These are phyloP conservation scores for Leptodermis oblonga DNA, from an alignment of 257 asterid species.

Conservation along the genomic window DNA sequence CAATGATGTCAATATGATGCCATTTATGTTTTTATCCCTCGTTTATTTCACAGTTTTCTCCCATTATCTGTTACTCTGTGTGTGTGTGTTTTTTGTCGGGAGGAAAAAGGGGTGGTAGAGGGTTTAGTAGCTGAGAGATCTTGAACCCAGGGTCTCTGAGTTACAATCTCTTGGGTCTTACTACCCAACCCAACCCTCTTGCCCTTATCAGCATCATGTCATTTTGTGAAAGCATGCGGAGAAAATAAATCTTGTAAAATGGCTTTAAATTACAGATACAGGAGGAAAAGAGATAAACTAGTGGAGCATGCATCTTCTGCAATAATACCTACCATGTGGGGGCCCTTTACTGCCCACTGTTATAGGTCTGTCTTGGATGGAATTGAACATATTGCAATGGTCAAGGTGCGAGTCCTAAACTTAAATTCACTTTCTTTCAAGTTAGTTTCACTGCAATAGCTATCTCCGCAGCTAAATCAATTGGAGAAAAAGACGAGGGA, in stretches of 20 bases:
- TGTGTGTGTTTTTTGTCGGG: too few species aligned
- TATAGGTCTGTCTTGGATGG: constrained; percentile 82
- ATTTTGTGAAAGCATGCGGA: background rate
- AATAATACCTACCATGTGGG: constrained; percentile 92
- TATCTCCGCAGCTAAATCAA: background rate
- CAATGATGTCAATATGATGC: background rate
- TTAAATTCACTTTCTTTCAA: background rate
- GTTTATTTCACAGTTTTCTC: background rate
- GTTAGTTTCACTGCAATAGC: background rate
- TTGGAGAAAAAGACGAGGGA: background rate
- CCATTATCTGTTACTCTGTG: too few species aligned
- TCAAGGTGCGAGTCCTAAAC: constrained; percentile 57
- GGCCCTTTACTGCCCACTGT: constrained; percentile 85
- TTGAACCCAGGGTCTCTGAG: too few species aligned
- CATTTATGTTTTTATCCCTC: background rate
- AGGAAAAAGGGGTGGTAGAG: too few species aligned
- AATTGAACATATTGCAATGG: constrained; percentile 97
- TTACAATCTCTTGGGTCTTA: too few species aligned
- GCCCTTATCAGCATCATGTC: background rate
- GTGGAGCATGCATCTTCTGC: constrained; percentile 93
- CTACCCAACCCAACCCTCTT: too few species aligned
- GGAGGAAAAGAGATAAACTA: constrained; percentile 83
- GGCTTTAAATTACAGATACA: constrained; percentile 50
- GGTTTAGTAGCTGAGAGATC: too few species aligned
- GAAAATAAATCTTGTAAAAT: constrained; percentile 16